These are phyloP conservation scores for Dactylellina drechsleri DNA, from an alignment of 2,329 filamentous ascomycete genomes.

Conservation along the genomic window DNA sequence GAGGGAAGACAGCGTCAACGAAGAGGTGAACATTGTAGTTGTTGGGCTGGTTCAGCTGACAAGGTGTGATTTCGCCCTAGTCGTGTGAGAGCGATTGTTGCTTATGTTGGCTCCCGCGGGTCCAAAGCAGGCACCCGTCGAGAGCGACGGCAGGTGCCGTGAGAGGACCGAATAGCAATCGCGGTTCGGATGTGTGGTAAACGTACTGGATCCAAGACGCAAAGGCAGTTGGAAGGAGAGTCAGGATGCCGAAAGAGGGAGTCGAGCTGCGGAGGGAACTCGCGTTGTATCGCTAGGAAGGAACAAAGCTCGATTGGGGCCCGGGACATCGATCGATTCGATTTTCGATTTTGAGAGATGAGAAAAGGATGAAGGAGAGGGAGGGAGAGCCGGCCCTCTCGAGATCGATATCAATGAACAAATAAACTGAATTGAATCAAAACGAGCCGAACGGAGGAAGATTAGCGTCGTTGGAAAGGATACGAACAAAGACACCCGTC, in stretches of 20 bases:
- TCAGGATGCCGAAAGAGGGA: conserved; percentile 40
- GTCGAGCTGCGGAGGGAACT: conserved; percentile 38
- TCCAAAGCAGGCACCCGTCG: conserved; percentile 21
- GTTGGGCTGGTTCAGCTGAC: background rate
- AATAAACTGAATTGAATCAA: background rate
- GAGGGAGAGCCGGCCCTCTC: background rate
- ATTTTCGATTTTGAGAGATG: background rate
- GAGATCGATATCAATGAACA: background rate
- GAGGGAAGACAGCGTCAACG: conserved; percentile 70
- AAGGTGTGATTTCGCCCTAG: conserved; percentile 5
- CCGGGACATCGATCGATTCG: conserved; percentile 1
- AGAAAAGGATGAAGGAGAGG: background rate
- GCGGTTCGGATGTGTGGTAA: conserved; percentile 28
- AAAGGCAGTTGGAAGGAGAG: conserved; percentile 7
- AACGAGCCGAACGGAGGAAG: background rate
- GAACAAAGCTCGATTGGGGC: background rate
- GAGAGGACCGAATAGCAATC: conserved; percentile 19
- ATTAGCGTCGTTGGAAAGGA: background rate
- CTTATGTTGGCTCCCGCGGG: conserved; percentile 6
- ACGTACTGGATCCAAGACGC: too few relatives aligned
- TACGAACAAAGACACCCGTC: background rate
- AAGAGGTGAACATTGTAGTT: conserved; percentile 47
- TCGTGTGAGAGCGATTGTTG: conserved; percentile 22
- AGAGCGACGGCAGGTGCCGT: conserved; percentile 43
- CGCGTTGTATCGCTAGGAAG: conserved; percentile 42